These are phyloP conservation scores for Borovskyia barvae DNA, from an alignment of 208 protist species.

Conservation along the genomic window DNA sequence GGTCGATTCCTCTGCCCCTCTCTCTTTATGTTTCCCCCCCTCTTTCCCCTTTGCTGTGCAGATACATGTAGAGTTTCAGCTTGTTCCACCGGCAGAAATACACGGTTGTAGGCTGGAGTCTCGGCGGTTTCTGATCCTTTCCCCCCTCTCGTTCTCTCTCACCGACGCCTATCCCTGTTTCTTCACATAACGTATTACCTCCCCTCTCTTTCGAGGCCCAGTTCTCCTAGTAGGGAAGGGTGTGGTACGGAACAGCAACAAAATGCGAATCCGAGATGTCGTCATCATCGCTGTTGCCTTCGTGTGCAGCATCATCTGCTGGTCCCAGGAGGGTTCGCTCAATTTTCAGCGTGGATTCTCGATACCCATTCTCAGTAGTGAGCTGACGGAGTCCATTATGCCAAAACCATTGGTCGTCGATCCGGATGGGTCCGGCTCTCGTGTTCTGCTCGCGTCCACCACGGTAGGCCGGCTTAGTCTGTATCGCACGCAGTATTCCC, in stretches of 20 bases:
- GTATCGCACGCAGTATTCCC: slow-evolving; percentile 47
- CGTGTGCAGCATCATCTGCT: slow-evolving; percentile 74
- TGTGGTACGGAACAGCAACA: not conserved
- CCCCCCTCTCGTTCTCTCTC: too few relatives aligned
- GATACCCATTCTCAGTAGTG: slow-evolving; percentile 40
- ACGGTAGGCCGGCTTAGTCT: slow-evolving; percentile 28
- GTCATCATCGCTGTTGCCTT: slow-evolving; percentile 66
- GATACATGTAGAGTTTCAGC: too few relatives aligned
- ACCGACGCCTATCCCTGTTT: too few relatives aligned
- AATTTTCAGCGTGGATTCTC: slow-evolving; percentile 62
- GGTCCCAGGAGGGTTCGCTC: slow-evolving; percentile 76
- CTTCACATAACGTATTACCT: too few relatives aligned
- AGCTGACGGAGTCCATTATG: slow-evolving; percentile 36
- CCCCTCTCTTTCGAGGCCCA: too few relatives aligned
- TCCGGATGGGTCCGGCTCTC: slow-evolving; percentile 40
- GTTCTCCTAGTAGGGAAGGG: too few relatives aligned
- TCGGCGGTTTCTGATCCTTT: too few relatives aligned
- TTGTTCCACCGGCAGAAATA: too few relatives aligned
- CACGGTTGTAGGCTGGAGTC: too few relatives aligned
- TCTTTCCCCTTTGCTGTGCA: not conserved
- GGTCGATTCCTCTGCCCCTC: not conserved
- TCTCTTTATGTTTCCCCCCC: too few relatives aligned
- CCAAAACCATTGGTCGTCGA: slow-evolving; percentile 71
- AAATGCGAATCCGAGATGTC: slow-evolving; percentile 82
- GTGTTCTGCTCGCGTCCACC: slow-evolving; percentile 46